Base-by-base conservation (phyloP, 352 stramenopile species). In the Pythium aphanidermatum region DNA sequence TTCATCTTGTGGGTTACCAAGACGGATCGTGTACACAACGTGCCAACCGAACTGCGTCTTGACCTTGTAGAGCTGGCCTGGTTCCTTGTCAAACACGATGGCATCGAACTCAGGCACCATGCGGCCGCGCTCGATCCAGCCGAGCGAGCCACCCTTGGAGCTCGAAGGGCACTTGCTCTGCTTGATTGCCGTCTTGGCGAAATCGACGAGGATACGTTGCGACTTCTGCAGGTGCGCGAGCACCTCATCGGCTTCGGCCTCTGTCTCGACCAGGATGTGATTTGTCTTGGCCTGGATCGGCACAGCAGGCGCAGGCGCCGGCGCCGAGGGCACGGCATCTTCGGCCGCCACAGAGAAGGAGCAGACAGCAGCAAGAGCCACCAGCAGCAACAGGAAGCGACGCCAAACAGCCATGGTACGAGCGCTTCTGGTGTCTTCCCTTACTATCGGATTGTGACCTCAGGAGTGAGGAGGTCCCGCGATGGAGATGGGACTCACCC, bases 31-130 rank as follows among this genome's bases (percentile, higher is more conserved):
- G 51, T 63, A 58, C 35, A 70, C 55, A 1, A 70, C 44, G 48
- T 70, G 60, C 60, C 60, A 70, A 44, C 60, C 60, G 46, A 66
- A 70, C 55, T 70, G 51, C 30, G 51, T 70, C 51, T 66, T 55
- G 55, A 70, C 60, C 52, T 65, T 70, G 60, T 70, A 63, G 27
- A 70, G 40, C 31, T 55, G 47, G 37, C 37, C n/a, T 20, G 55
- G 50, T 12, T 45, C 50, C 26, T 66, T 19, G 21, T 63, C 51
- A 30, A 70, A 70, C 30, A 70, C 60, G 12, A 46, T 41, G 13
- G 26, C 23, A 49, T 66, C 60, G 46, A 70, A 63, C 52, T 70
- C 60, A 24, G 60, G 56, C 31, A 60, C 56, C 60, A 70, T 65
- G 17, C 49, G 49, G 46, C 60, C 56, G 25, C 60, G 60, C 29